Evolutionary conservation across 345 rosid species (phyloP), one percentile per base, ranked within the genome.

Genomic region (Ceriops tagal): DNA sequence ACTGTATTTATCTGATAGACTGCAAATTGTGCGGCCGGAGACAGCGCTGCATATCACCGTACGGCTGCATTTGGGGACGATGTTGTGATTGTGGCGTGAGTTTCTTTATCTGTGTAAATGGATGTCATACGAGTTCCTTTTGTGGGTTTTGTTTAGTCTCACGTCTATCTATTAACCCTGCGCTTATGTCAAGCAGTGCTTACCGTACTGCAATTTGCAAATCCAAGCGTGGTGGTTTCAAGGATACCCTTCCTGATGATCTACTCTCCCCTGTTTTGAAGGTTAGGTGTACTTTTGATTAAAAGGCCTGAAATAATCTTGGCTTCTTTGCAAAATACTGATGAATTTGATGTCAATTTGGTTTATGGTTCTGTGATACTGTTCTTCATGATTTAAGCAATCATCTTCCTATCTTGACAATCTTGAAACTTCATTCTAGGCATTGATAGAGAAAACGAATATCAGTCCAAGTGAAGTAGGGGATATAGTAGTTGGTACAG

Each of bases 401-500:
- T 27, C 16, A 8, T 22, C 53, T 59, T 18, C 7, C 26, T 61
- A 13, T 15, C 28, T 59, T 61, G 61, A 61, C 31, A 52, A 21
- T 69, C 63, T 1, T 47, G 31, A 8, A 26, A 20, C 39, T 62
- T 71, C 21, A 6, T 20, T 75, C 62, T 70, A 93, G 97, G 97
- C 95, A 53, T 62, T 93, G 64, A 78, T 93, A 70, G 92, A 88
- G 63, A 88, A 74, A 71, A 86, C 93, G 53, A 83, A 86, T 31
- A 68, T 89, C 82, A 80, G 87, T 73, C 97, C 99, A 15, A 78
- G 82, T 69, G 97, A 93, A 78, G 88, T 93, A 15, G 97, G 91
- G 51, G 98, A 93, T 79, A 91, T 95, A 53, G 89, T 95, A 46
- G 96, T 95, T 27, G 99, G 99, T 59, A 91, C 98, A 0, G 98